Evolutionary conservation across 768 basidiomycete species (phyloP), one percentile per base, ranked within the genome.

Genomic region (Sarcodon aspratus): DNA sequence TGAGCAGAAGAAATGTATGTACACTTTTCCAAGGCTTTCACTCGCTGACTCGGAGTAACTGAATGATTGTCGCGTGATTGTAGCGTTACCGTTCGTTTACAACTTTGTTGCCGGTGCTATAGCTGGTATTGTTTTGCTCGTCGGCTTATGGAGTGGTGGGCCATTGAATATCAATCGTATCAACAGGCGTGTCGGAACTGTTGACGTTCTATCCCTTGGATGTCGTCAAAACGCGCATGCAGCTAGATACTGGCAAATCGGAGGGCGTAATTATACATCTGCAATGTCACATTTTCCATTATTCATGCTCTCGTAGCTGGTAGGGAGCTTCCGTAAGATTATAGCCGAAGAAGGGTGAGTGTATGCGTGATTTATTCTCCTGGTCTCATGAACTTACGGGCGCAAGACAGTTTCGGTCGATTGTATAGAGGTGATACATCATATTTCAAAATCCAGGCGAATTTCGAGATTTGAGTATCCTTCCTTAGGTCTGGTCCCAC

Each of bases 221-320:
- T 88, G 92, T 95, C 59, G 88, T 97, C 62, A 97, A 99, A 70
- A 99, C 96, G 17, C 88, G 96, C 27, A 94, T 97, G 82, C 96
- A 99, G 63, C 74, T 99, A n/a, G 85, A 88, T 62, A 87, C 82
- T 5, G 90, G 90, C 3, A 89, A 86, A 66, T 67, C 73, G 42
- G 71, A 78, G 50, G 88, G 93, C 15, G 40, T 42, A 42, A 42
- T 17, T 42, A 15, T 27, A 17, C 40, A 13, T 27, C 37, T 13
- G 40, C 5, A 15, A 42, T 42, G 13, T 38, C 40, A 1, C 40
- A 13, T 8, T 42, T 42, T 42, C 40, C 17, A 42, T 8, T 5
- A 27, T 9, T 9, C 9, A 13, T 9, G 40, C 8, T 42, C 2
- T 15, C 27, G 40, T 27, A 42, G 6, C 76, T 98, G 57, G 71